Evolutionary conservation across 2,329 filamentous ascomycete genomes (phyloP).

Genomic region (Claviceps sp.): DNA sequence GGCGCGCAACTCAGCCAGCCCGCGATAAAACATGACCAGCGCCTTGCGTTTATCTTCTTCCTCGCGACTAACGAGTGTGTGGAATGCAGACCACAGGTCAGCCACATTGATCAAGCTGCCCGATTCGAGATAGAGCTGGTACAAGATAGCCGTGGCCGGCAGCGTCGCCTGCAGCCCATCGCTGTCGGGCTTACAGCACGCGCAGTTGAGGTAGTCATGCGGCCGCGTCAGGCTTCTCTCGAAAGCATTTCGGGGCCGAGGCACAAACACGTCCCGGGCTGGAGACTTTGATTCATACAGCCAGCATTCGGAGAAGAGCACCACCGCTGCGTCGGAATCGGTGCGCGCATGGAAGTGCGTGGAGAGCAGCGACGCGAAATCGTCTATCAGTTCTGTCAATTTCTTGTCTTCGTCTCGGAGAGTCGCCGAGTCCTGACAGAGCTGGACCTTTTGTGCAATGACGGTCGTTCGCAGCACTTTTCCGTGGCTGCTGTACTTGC

Average conservation of each 20-base stretch:
- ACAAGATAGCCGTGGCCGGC: conserved; percentile 60
- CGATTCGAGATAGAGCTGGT: conserved; percentile 67
- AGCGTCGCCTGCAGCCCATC: conserved; percentile 44
- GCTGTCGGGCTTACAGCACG: conserved; percentile 44
- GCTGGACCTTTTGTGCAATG: conserved; percentile 67
- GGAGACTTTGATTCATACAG: conserved; percentile 60
- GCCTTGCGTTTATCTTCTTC: conserved; percentile 40
- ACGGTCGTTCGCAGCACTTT: conserved; percentile 63
- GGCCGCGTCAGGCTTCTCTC: conserved; percentile 60
- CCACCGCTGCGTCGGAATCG: conserved; percentile 20
- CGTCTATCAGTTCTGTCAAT: conserved; percentile 54
- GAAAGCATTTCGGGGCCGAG: conserved; percentile 54
- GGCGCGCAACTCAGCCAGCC: conserved; percentile 69
- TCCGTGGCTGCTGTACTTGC: conserved; percentile 59
- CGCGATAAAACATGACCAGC: conserved; percentile 71
- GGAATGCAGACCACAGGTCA: conserved; percentile 69
- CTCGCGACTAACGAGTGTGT: conserved; percentile 39
- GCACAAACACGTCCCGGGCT: conserved; percentile 60
- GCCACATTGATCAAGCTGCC: conserved; percentile 65
- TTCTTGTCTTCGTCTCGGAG: conserved; percentile 57
- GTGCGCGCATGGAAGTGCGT: conserved; percentile 11
- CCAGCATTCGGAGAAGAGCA: conserved; percentile 59
- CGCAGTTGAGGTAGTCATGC: conserved; percentile 64
- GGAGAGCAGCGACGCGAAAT: conserved; percentile 17
- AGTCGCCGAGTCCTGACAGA: conserved; percentile 60